Evolutionary conservation across 2,329 filamentous ascomycete genomes (phyloP).

Genomic region (Daldinia sp.): DNA sequence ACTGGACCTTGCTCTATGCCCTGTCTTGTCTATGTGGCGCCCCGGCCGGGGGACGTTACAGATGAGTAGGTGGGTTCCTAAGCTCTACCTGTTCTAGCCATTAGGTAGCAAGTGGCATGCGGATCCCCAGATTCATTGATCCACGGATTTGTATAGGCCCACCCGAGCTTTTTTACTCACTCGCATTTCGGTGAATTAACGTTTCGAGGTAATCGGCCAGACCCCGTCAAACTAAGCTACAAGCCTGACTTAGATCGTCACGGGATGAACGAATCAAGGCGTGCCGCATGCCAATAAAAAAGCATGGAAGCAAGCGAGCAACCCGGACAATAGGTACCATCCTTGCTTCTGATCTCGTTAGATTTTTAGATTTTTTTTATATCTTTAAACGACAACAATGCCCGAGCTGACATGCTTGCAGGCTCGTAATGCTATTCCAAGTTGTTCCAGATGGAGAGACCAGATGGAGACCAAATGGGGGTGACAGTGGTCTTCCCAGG

Average conservation of each 20-base stretch:
- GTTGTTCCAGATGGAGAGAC: neutral
- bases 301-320: slow-evolving; percentile 4
- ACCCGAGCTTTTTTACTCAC: slow-evolving; percentile 15
- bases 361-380: too few relatives aligned
- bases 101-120: too few relatives aligned
- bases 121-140: slow-evolving; percentile 32
- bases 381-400: slow-evolving; percentile 13
- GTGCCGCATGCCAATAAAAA: slow-evolving; percentile 15
- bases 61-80: slow-evolving; percentile 6
- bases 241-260: slow-evolving; percentile 20
- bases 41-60: slow-evolving; percentile 30
- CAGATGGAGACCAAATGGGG: slow-evolving; percentile 4
- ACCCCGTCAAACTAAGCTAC: slow-evolving; percentile 1
- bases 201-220: slow-evolving; percentile 23
- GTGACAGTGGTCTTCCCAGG: slow-evolving; percentile 25
- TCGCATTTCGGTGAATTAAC: slow-evolving; percentile 21
- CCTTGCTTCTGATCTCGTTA: slow-evolving; percentile 18
- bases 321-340: neutral
- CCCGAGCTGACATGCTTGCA: slow-evolving; percentile 21
- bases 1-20: slow-evolving; percentile 25
- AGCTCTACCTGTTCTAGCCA: too few relatives aligned
- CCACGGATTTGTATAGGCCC: slow-evolving; percentile 19
- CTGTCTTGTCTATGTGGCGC: slow-evolving; percentile 20
- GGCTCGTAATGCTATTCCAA: slow-evolving; percentile 19
- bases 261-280: slow-evolving; percentile 25